phyloP scores from a whole-genome alignment of 352 stramenopile species.

The Phytophthora cajani region DNA sequence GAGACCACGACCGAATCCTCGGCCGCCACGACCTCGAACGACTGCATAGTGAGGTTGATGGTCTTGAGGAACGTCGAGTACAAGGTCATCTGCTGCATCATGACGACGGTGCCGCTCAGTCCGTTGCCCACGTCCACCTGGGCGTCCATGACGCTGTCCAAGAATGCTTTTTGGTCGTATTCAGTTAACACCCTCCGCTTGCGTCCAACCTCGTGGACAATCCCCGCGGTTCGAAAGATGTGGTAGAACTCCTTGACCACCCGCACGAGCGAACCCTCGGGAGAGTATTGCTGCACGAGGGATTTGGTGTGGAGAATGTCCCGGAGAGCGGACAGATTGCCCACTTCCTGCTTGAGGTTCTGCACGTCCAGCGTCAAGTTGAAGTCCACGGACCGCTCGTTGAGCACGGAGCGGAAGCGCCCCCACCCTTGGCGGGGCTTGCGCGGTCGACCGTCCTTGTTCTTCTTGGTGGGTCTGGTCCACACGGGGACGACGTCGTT shows the following conservation, averaged over 20 bases:
- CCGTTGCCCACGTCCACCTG: constrained; percentile 32
- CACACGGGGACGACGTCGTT: not conserved
- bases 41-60: constrained; percentile 16
- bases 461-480: constrained; percentile 1
- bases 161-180: not conserved
- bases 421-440: constrained; percentile 25
- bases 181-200: not conserved
- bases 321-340: constrained; percentile 30
- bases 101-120: constrained; percentile 35
- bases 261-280: not conserved
- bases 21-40: not conserved
- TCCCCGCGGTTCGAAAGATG: not conserved
- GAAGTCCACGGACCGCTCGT: constrained; percentile 28
- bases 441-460: not conserved
- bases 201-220: not conserved
- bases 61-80: constrained; percentile 49
- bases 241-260: not conserved
- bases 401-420: constrained; percentile 36
- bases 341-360: constrained; percentile 34
- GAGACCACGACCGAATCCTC: not conserved
- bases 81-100: constrained; percentile 46
- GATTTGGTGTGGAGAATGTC: constrained; percentile 1
- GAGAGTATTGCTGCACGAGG: not conserved
- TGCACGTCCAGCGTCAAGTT: constrained; percentile 40
- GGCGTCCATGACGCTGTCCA: constrained; percentile 1